Evolutionary conservation across 2,329 filamentous ascomycete species (phyloP).

Genomic region (Fusarium sp.): DNA sequence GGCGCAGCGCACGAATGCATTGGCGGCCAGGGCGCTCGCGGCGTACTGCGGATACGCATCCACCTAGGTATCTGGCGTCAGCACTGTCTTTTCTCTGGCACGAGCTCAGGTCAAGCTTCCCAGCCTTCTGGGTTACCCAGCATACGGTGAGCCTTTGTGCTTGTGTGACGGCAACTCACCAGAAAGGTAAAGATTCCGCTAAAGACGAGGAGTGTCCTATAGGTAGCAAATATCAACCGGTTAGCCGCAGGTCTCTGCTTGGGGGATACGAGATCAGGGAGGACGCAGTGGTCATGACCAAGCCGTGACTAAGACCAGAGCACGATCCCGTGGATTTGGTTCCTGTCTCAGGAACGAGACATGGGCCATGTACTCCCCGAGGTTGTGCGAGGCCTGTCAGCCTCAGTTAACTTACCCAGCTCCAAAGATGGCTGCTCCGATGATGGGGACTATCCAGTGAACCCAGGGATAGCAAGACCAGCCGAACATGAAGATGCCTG

Average conservation of each 20-base stretch:
- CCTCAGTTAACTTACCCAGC: conserved; percentile 66
- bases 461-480: conserved; percentile 83
- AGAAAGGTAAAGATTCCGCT: conserved; percentile 90
- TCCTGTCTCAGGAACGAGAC: conserved; percentile 27
- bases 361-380: conserved; percentile 1
- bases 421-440: conserved; percentile 79
- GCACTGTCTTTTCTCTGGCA: conserved; percentile 33
- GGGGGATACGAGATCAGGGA: conserved; percentile 39
- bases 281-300: conserved; percentile 43
- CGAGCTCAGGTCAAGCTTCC: conserved; percentile 13
- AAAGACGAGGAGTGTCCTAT: conserved; percentile 81
- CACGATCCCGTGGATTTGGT: conserved; percentile 19
- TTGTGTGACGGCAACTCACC: conserved; percentile 60
- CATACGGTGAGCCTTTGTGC: conserved; percentile 22
- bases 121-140: conserved; percentile 31
- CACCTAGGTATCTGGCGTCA: conserved; percentile 57
- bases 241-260: conserved; percentile 41
- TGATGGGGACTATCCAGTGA: conserved; percentile 81
- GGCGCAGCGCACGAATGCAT: conserved; percentile 80
- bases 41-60: conserved; percentile 83
- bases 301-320: conserved; percentile 47
- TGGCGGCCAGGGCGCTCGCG: conserved; percentile 83
- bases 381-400: conserved; percentile 11
- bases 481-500: conserved; percentile 88
- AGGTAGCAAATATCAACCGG: conserved; percentile 38